Evolutionary conservation across 805 yeast species (phyloP).

Genomic region (Jamesozyma hellenica): DNA sequence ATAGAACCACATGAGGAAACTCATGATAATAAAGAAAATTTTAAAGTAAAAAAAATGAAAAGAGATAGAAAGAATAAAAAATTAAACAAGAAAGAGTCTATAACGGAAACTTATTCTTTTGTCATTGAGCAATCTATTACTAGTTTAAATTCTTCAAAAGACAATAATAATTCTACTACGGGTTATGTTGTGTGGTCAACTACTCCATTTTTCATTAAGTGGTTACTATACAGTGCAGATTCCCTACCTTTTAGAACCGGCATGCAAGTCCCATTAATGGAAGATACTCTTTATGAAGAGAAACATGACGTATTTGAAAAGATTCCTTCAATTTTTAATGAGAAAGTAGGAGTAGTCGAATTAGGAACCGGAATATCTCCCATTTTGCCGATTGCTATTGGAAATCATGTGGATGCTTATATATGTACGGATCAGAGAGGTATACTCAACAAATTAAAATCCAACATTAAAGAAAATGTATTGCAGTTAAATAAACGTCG

Average conservation of each 20-base stretch:
- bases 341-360: conserved; percentile 17
- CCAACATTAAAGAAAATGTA: conserved; percentile 20
- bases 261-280: conserved; percentile 1
- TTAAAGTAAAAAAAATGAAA: background rate
- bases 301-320: background rate
- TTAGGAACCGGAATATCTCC: conserved; percentile 29
- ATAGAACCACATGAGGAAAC: conserved; percentile 16
- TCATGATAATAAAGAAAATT: background rate
- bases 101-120: conserved; percentile 14
- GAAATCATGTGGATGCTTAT: conserved; percentile 23
- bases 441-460: conserved; percentile 19
- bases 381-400: conserved; percentile 18
- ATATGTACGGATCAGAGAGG: conserved; percentile 29
- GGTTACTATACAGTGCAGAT: conserved; percentile 23
- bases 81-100: background rate
- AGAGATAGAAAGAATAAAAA: background rate
- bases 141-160: conserved; percentile 20
- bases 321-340: background rate
- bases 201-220: conserved; percentile 25
- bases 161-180: conserved; percentile 29
- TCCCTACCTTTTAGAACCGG: conserved; percentile 15
- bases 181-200: conserved; percentile 31
- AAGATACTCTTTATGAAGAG: background rate
- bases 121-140: conserved; percentile 23
- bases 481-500: conserved; percentile 16